Evolutionary conservation across 305 asterid genomes (phyloP).

Genomic region (Fraxinus baroniana): DNA sequence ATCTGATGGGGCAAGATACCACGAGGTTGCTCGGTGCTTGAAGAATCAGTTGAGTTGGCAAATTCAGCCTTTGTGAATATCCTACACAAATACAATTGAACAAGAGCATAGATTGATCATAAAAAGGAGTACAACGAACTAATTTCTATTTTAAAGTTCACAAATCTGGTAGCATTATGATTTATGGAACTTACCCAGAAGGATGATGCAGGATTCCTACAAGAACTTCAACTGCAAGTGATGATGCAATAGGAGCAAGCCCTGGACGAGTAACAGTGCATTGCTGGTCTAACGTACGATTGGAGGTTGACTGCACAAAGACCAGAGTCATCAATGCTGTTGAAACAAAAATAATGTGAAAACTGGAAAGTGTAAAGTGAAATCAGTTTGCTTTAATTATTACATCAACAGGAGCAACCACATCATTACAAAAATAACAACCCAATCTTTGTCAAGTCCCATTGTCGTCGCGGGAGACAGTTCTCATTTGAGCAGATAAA

Average conservation of each 20-base stretch:
- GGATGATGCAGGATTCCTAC: slow-evolving; percentile 91
- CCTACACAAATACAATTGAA: slow-evolving; percentile 32
- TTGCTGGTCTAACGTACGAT: slow-evolving; percentile 95
- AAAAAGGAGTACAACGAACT: neutral
- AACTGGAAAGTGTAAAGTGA: neutral
- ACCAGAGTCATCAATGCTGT: slow-evolving; percentile 10
- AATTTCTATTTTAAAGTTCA: neutral
- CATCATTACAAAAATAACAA: slow-evolving; percentile 92
- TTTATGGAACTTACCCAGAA: slow-evolving; percentile 45
- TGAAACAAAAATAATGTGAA: neutral
- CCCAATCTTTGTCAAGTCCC: slow-evolving; percentile 59
- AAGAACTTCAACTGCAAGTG: slow-evolving; percentile 86
- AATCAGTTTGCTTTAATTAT: slow-evolving; percentile 17
- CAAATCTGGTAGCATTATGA: neutral
- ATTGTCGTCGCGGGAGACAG: slow-evolving; percentile 34
- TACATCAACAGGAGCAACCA: slow-evolving; percentile 95
- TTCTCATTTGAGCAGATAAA: slow-evolving; percentile 39
- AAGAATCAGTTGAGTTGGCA: slow-evolving; percentile 46
- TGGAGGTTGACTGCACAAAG: slow-evolving; percentile 69
- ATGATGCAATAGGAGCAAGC: slow-evolving; percentile 92
- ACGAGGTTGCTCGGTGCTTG: slow-evolving; percentile 59
- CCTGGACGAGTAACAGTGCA: slow-evolving; percentile 99
- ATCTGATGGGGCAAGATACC: slow-evolving; percentile 93
- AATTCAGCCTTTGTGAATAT: slow-evolving; percentile 71
- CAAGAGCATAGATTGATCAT: no score